phyloP scores from a whole-genome alignment of 352 stramenopile species.

The Phytopythium kandeliae region DNA sequence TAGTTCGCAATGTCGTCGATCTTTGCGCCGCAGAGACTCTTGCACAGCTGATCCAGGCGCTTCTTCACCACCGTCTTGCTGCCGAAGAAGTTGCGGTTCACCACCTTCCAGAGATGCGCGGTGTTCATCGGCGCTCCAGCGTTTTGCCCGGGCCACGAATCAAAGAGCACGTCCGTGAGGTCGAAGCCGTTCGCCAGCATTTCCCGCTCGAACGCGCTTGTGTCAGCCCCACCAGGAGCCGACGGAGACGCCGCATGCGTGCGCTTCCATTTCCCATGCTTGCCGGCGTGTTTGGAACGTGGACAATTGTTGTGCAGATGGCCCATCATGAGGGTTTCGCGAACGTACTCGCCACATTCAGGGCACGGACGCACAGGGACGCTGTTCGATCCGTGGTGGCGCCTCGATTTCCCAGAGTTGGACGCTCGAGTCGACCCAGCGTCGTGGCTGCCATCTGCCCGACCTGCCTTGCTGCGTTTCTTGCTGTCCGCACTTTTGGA shows the following conservation, averaged over 20 bases:
- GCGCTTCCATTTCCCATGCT: conserved; percentile 37
- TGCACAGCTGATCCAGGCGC: conserved; percentile 63
- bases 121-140: conserved; percentile 67
- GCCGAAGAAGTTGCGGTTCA: conserved; percentile 67
- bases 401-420: conserved; percentile 26
- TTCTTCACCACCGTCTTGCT: conserved; percentile 59
- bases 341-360: conserved; percentile 56
- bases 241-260: conserved; percentile 23
- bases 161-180: conserved; percentile 73
- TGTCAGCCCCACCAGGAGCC: conserved; percentile 9
- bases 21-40: conserved; percentile 59
- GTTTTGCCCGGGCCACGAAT: conserved; percentile 69
- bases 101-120: conserved; percentile 71
- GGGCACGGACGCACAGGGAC: conserved; percentile 41
- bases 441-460: background rate
- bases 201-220: conserved; percentile 19
- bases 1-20: conserved; percentile 61
- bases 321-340: conserved; percentile 59
- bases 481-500: conserved; percentile 11
- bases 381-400: conserved; percentile 15
- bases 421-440: conserved; percentile 3
- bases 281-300: conserved; percentile 23
- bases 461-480: conserved; percentile 2
- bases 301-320: conserved; percentile 58
- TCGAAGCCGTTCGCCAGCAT: conserved; percentile 17